Evolutionary conservation across 805 yeast species (phyloP), one percentile per base, ranked within the genome.

Genomic region (Sporopachydermia quercuum): DNA sequence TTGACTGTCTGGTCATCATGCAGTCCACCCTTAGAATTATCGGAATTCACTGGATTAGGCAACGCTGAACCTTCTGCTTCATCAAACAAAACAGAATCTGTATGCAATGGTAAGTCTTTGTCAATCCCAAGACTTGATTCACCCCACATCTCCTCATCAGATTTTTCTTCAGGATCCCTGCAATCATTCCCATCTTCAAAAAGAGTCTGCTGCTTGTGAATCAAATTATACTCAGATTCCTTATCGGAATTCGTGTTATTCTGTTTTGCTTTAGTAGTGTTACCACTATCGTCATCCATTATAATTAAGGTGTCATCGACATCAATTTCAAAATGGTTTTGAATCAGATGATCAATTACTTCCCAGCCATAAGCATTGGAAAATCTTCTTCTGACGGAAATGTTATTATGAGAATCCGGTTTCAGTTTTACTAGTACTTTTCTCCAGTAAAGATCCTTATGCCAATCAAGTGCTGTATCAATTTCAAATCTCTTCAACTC

Each of bases 311-410:
- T 23, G 13, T 23, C 30, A 23, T 23, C 30, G 8, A 23, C n/a
- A n/a, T 23, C 30, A n/a, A 8, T 23, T 8, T 23, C 30, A 54
- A 82, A 82, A 60, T 82, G 91, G 38, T 68, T 65, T 11, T 64
- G 61, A 2, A 77, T 70, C 44, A 82, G 51, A 52, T 79, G 91
- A 43, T 80, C 86, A 37, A 81, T 61, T 0, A 80, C 83, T 1
- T 73, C 75, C 94, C 94, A 82, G 1, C 94, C 93, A 56, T 75
- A 81, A 0, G 89, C 91, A 59, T 82, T 82, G 1, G 83, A 67
- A 57, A 78, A 79, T 41, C 78, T 58, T 50, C 87, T 62, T 46
- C 91, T 57, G 0, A 80, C 87, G 33, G 78, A 62, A 19, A 80
- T 78, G 48, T 78, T 80, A 48, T 80, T 80, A 50, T 79, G 89